Percentiles rank a stretch among this genome's conserved stretches.
Evolutionary conservation across 2,329 filamentous ascomycete species (phyloP).

Genomic region (Talaromyces islandicus): DNA sequence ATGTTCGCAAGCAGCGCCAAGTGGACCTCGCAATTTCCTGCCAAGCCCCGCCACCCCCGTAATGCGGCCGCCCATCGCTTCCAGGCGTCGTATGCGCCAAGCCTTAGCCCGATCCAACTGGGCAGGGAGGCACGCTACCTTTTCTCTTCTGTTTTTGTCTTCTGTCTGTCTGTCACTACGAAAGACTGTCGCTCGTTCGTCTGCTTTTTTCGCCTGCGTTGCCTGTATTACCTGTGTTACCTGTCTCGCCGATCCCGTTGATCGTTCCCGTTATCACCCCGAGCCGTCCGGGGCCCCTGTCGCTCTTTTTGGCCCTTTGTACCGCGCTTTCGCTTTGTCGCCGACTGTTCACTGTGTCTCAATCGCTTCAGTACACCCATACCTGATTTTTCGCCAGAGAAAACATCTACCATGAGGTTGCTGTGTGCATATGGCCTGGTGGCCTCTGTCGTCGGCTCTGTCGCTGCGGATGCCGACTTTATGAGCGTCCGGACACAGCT

Average conservation of each 20-base stretch:
- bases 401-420: background rate
- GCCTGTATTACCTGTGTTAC: too few species aligned
- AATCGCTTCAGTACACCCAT: background rate
- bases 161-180: background rate
- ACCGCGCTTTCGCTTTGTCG: background rate
- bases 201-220: background rate
- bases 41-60: background rate
- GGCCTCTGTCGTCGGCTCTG: background rate
- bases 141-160: background rate
- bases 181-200: background rate
- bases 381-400: background rate
- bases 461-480: constrained; percentile 34
- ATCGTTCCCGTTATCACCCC: background rate
- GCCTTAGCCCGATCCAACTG: background rate
- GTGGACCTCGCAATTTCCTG: too few species aligned
- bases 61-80: background rate
- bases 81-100: background rate
- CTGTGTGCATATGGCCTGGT: constrained; percentile 3
- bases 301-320: background rate
- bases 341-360: too few species aligned
- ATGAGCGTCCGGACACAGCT: constrained; percentile 37
- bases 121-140: background rate
- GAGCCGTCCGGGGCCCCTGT: background rate
- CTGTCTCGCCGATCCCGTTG: background rate
- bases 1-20: background rate